phyloP scores from a whole-genome alignment of 345 rosid genomes.

The Eucalyptus brandiana region DNA sequence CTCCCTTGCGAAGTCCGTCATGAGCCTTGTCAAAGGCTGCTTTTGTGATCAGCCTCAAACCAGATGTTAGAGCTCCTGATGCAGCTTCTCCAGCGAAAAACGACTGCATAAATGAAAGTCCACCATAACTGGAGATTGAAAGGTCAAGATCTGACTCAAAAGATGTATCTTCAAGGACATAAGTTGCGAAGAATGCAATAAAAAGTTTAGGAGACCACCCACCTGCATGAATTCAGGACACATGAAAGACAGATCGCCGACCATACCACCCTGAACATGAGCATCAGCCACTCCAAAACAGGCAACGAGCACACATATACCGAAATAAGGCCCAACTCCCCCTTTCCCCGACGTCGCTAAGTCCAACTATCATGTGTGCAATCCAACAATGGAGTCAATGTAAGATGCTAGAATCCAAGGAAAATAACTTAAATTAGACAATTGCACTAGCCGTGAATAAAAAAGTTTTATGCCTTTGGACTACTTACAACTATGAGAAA shows the following conservation, averaged over 20 bases:
- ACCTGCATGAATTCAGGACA: constrained; percentile 37
- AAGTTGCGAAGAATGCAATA: background rate
- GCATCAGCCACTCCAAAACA: constrained; percentile 75
- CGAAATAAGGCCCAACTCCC: constrained; percentile 48
- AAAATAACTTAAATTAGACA: background rate
- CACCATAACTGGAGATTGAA: background rate
- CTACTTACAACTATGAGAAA: constrained; percentile 64
- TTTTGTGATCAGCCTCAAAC: constrained; percentile 54
- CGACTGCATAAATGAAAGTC: constrained; percentile 26
- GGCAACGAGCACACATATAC: constrained; percentile 45
- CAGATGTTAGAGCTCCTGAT: constrained; percentile 76
- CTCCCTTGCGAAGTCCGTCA: constrained; percentile 64
- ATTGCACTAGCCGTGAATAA: background rate
- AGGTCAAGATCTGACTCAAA: background rate
- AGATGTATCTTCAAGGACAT: background rate
- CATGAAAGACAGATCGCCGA: constrained; percentile 86
- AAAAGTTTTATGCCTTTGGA: background rate
- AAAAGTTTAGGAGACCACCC: background rate
- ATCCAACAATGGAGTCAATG: background rate
- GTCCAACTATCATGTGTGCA: constrained; percentile 38
- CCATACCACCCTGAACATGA: constrained; percentile 78
- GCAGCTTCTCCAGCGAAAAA: constrained; percentile 73
- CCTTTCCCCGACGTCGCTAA: constrained; percentile 57
- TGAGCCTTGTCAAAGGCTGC: constrained; percentile 55
- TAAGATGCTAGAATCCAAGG: background rate